These are phyloP conservation scores for Talaromyces ruber DNA, from an alignment of 495 filamentous ascomycete species.

Conservation along the genomic window DNA sequence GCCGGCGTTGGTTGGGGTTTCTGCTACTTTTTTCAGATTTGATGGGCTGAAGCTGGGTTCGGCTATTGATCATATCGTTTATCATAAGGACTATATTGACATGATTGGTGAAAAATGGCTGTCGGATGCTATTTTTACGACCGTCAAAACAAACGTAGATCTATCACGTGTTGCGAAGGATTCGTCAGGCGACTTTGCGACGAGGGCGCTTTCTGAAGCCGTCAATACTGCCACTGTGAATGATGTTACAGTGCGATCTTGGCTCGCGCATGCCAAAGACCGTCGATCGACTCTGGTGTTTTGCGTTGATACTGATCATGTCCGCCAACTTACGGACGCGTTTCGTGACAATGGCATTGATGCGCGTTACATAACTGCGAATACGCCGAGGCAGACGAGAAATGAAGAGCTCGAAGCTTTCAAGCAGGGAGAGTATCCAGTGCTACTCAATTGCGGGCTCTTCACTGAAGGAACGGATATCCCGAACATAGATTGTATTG, in stretches of 20 bases:
- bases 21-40: conserved; percentile 81
- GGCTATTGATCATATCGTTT: conserved; percentile 92
- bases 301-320: conserved; percentile 82
- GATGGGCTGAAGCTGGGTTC: conserved; percentile 84
- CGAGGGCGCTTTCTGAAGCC: conserved; percentile 60
- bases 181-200: conserved; percentile 68
- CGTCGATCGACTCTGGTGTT: conserved; percentile 87
- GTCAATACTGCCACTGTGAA: conserved; percentile 77
- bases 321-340: conserved; percentile 56
- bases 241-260: conserved; percentile 72
- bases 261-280: conserved; percentile 63
- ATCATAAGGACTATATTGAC: conserved; percentile 93
- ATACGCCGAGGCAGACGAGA: conserved; percentile 58
- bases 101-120: conserved; percentile 90
- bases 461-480: conserved; percentile 98
- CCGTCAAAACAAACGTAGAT: conserved; percentile 73
- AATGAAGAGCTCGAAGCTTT: conserved; percentile 66
- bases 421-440: conserved; percentile 64
- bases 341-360: conserved; percentile 76
- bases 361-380: conserved; percentile 72
- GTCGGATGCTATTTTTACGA: conserved; percentile 84
- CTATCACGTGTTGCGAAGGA: conserved; percentile 57
- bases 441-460: conserved; percentile 90
- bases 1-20: conserved; percentile 81
- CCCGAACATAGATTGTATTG: conserved; percentile 90